phyloP scores from a whole-genome alignment of 1,139 yeast genomes.

The Geotrichum restrictum region DNA sequence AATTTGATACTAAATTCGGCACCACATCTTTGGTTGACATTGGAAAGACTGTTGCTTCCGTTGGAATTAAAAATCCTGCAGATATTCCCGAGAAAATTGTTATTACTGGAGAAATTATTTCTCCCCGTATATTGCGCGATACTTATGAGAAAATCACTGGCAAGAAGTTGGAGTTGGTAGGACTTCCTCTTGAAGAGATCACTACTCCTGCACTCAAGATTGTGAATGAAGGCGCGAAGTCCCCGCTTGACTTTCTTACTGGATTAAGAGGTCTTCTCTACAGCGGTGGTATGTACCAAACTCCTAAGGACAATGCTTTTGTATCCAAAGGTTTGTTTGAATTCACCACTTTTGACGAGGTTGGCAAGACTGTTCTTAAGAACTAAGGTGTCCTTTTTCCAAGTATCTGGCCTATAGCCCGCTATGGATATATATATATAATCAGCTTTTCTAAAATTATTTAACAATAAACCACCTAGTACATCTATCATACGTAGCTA shows the following conservation, averaged over 20 bases:
- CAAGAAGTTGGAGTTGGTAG: conserved; percentile 37
- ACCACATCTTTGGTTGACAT: conserved; percentile 46
- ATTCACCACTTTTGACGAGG: conserved; percentile 9
- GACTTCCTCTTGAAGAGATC: conserved; percentile 11
- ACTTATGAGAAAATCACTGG: conserved; percentile 45
- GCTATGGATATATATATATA: too few relatives aligned
- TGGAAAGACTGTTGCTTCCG: conserved; percentile 47
- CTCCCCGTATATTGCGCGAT: conserved; percentile 43
- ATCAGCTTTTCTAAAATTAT: too few relatives aligned
- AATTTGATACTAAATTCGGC: conserved; percentile 39
- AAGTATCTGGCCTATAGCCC: too few relatives aligned
- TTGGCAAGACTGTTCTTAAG: conserved; percentile 7
- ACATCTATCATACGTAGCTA: too few relatives aligned
- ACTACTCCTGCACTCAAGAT: conserved; percentile 10
- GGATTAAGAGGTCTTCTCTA: conserved; percentile 4
- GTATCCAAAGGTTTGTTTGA: conserved; percentile 17
- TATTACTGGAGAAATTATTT: conserved; percentile 44
- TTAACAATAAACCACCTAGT: too few relatives aligned
- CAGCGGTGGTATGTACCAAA: background rate
- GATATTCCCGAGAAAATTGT: conserved; percentile 47
- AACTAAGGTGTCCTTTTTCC: background rate
- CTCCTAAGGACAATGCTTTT: conserved; percentile 3
- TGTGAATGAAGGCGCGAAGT: conserved; percentile 10
- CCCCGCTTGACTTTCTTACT: background rate
- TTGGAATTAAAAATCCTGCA: conserved; percentile 40